Percentiles rank a stretch among this genome's conserved stretches.
These are phyloP conservation scores for Camellia lanceoleosa DNA, from an alignment of 148 eudicot species.

Conservation along the genomic window DNA sequence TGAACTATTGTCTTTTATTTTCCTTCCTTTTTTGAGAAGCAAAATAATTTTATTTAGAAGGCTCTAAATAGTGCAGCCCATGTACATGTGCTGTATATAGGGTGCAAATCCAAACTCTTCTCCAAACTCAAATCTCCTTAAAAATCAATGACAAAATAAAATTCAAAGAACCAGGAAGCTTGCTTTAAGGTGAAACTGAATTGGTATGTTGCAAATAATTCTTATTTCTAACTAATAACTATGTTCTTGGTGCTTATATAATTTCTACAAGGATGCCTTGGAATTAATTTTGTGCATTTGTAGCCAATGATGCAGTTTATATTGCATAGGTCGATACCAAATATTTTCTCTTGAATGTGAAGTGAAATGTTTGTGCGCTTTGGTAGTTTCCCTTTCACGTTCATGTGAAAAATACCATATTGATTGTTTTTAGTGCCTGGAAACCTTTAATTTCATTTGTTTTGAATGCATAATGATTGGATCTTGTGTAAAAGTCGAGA, in stretches of 20 bases:
- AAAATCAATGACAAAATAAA: too few species aligned
- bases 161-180: too few species aligned
- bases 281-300: not conserved
- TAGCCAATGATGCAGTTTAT: not conserved
- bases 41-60: too few species aligned
- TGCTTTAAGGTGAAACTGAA: too few species aligned
- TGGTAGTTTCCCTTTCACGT: not conserved
- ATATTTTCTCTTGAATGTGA: not conserved
- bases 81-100: too few species aligned
- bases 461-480: not conserved
- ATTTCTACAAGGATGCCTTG: too few species aligned
- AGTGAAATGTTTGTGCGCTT: not conserved
- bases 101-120: too few species aligned
- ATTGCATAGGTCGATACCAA: not conserved
- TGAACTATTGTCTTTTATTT: not conserved
- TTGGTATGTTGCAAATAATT: too few species aligned
- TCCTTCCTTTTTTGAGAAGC: not conserved
- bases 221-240: too few species aligned
- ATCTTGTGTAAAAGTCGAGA: not conserved
- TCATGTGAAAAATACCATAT: not conserved
- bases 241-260: too few species aligned
- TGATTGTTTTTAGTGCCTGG: not conserved
- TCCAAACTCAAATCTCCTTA: too few species aligned
- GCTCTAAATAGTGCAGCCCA: too few species aligned
- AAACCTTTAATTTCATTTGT: not conserved